Evolutionary conservation across 1,284 basidiomycete genomes (phyloP), one percentile per base, ranked within the genome.

Genomic region (Tylopilus sp.): DNA sequence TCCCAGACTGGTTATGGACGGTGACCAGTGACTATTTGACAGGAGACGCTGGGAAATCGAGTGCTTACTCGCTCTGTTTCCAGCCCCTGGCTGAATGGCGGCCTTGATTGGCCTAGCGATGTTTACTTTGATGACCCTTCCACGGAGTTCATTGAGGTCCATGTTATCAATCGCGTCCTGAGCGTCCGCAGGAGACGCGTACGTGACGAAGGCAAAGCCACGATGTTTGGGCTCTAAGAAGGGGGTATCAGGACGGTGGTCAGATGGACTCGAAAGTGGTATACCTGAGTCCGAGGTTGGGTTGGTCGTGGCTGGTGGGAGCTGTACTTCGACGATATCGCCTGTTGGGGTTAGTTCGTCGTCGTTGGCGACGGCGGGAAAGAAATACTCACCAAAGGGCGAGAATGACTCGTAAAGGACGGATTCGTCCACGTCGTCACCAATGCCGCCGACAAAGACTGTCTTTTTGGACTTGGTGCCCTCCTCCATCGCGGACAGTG

Each of bases 161-260:
- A 91, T 91, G 68, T 91, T 91, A 72, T 91, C 89, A 54, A 91
- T 91, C 39, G 88, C 88, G 65, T 90, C 89, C 63, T 88, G 87
- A 10, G 89, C 89, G 66, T 91, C 88, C 23, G 76, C 77, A n/a
- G 85, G 60, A 3, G 87, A 86, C 7, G 78, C 70, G 60, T 78
- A 91, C 10, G 89, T 90, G 41, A 91, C 80, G 59, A 91, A 91
- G 3, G 82, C 88, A 66, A 89, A 91, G 15, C 88, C 88, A 44
- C 89, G 82, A 65, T 91, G 89, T 69, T 87, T 90, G 19, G 71
- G 68, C 53, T 85, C 87, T 86, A 58, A 4, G 13, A 44, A 30
- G 44, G 48, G 48, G n/a, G 51, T 30, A 12, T 59, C 19, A 57
- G 44, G 33, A 30, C 21, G 23, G 2, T 21, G 25, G 19, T 11